Evolutionary conservation across 2,329 filamentous ascomycete species (phyloP).

Genomic region (Trichoderma endophyticum): DNA sequence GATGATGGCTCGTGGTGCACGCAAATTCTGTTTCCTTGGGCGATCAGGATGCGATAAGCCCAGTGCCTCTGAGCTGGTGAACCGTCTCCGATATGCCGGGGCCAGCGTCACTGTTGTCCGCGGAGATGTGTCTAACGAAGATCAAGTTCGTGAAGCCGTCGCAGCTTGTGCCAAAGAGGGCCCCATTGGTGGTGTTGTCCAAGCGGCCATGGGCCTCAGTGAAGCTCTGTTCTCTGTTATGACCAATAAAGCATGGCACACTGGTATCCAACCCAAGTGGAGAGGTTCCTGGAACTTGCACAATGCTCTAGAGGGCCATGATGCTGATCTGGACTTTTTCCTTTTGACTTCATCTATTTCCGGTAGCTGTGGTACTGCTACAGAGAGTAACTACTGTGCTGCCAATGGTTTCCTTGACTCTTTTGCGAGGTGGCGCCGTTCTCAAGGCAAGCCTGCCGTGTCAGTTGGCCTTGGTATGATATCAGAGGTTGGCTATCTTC

Average conservation of each 20-base stretch:
- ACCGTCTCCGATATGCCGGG: constrained; percentile 28
- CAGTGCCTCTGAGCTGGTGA: constrained; percentile 21
- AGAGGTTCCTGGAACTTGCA: constrained; percentile 36
- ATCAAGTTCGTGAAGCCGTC: constrained; percentile 29
- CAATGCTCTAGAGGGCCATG: constrained; percentile 1
- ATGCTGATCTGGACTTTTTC: constrained; percentile 36
- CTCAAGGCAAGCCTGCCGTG: constrained; percentile 27
- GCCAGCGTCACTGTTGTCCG: constrained; percentile 28
- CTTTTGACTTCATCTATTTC: constrained; percentile 32
- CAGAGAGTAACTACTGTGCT: constrained; percentile 40
- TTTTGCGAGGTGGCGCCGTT: constrained; percentile 31
- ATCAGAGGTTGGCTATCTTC: constrained; percentile 36
- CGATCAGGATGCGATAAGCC: constrained; percentile 25
- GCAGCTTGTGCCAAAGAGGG: constrained; percentile 15
- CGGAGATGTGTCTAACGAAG: constrained; percentile 32
- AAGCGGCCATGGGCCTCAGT: constrained; percentile 40
- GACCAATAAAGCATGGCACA: constrained; percentile 32
- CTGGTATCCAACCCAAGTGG: constrained; percentile 30
- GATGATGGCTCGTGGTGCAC: constrained; percentile 31
- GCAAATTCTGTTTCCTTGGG: constrained; percentile 27
- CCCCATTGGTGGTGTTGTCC: constrained; percentile 41
- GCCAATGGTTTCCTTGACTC: constrained; percentile 42
- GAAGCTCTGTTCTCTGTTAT: constrained; percentile 35
- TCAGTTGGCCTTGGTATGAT: constrained; percentile 35
- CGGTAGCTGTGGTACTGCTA: constrained; percentile 32